Percentiles rank a stretch among this genome's conserved stretches.
Evolutionary conservation across 176 grass and related monocot species (phyloP).

Genomic region (Oryza coarctata): DNA sequence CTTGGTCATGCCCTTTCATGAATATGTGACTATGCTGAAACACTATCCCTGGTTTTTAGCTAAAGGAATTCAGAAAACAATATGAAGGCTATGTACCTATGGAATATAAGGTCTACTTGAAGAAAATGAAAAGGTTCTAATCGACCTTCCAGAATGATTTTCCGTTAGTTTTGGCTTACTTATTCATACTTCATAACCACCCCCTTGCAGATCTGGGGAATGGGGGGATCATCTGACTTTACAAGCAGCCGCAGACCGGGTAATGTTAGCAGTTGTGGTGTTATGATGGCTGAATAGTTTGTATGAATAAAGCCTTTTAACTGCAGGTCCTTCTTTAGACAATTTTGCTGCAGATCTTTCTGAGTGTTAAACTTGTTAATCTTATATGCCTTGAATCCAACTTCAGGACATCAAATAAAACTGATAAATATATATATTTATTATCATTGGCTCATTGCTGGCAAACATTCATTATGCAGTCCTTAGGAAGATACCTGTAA

Average conservation of each 20-base stretch:
- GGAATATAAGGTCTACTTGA: slow-evolving; percentile 95
- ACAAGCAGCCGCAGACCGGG: slow-evolving; percentile 87
- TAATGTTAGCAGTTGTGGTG: slow-evolving; percentile 41
- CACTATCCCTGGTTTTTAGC: slow-evolving; percentile 42
- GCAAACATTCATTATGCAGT: background rate
- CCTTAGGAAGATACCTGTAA: background rate
- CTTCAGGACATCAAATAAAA: background rate
- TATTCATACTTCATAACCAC: slow-evolving; percentile 15
- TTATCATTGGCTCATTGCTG: background rate
- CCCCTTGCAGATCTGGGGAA: slow-evolving; percentile 72
- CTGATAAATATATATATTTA: background rate
- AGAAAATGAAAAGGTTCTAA: slow-evolving; percentile 89
- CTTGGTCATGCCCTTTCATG: background rate
- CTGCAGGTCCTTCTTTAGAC: slow-evolving; percentile 14
- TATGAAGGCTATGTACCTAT: slow-evolving; percentile 94
- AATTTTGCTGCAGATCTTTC: background rate
- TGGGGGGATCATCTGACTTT: slow-evolving; percentile 94
- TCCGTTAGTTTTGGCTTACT: background rate
- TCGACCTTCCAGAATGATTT: background rate
- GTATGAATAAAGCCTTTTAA: slow-evolving; percentile 22
- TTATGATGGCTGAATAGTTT: slow-evolving; percentile 33
- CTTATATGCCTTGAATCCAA: background rate
- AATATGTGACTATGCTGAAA: slow-evolving; percentile 23
- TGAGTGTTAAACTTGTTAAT: background rate
- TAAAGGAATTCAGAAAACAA: slow-evolving; percentile 84